phyloP scores from a whole-genome alignment of 441 rosid species.

The Euphorbia schlechtendalii region DNA sequence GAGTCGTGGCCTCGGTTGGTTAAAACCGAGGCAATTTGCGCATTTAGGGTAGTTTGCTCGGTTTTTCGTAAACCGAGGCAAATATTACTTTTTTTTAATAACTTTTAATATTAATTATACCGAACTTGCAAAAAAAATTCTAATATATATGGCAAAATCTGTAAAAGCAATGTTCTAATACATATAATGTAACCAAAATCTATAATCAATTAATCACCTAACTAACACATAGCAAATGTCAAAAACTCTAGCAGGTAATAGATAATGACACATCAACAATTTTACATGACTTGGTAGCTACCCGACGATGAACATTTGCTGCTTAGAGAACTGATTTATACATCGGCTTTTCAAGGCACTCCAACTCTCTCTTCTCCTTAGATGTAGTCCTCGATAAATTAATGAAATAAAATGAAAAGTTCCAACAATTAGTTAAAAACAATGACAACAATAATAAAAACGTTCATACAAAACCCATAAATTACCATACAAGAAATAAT shows the following conservation, averaged over 20 bases:
- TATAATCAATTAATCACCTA: too few species aligned
- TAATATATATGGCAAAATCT: too few species aligned
- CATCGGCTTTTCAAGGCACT: conserved; percentile 74
- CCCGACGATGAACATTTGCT: conserved; percentile 99
- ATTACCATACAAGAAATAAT: not conserved
- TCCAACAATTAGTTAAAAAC: not conserved
- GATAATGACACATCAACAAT: not conserved
- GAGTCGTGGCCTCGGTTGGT: too few species aligned
- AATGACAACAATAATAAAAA: not conserved
- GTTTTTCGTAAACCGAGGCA: too few species aligned
- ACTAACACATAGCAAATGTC: too few species aligned
- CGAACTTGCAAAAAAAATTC: too few species aligned
- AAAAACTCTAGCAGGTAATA: conserved; percentile 4
- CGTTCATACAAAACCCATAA: not conserved
- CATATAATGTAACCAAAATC: too few species aligned
- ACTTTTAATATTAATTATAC: too few species aligned
- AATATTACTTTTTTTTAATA: too few species aligned
- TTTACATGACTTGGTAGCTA: conserved; percentile 15
- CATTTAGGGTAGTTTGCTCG: too few species aligned
- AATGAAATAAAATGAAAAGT: conserved; percentile 33
- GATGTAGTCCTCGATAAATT: conserved; percentile 93
- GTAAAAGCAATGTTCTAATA: too few species aligned
- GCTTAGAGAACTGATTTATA: conserved; percentile 91
- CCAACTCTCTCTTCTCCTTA: conserved; percentile 91
- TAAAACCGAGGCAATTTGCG: too few species aligned